Percentiles rank a stretch among this genome's conserved stretches.
Conservation (phyloP, 495 filamentous ascomycete genomes). For the Annulohypoxylon nitens region DNA sequence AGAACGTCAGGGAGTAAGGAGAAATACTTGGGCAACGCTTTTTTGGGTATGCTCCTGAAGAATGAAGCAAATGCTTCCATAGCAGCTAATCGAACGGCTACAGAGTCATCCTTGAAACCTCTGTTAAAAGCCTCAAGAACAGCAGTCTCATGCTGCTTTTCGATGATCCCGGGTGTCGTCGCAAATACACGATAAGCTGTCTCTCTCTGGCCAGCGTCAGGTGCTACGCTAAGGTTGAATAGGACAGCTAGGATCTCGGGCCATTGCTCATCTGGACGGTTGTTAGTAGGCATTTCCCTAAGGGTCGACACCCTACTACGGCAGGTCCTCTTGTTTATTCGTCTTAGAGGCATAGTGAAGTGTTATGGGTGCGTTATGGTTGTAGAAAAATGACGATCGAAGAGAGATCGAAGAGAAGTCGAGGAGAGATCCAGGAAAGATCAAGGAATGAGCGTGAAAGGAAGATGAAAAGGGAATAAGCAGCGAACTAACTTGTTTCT, state of each 20-base stretch:
- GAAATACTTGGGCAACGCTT: conserved; percentile 87
- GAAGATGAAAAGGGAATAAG: background rate
- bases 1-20: conserved; percentile 86
- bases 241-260: conserved; percentile 87
- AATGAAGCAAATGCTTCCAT: conserved; percentile 98
- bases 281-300: conserved; percentile 44
- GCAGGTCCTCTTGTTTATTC: background rate
- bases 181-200: conserved; percentile 93
- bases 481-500: conserved; percentile 77
- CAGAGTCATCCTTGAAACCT: conserved; percentile 90
- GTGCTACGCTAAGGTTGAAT: conserved; percentile 87
- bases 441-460: background rate
- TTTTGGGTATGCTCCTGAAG: conserved; percentile 90
- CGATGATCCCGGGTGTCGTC: conserved; percentile 95
- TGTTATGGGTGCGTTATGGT: background rate
- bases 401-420: background rate
- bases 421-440: background rate
- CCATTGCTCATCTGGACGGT: conserved; percentile 80
- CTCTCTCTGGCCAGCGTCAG: conserved; percentile 84
- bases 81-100: conserved; percentile 86
- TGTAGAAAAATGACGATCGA: background rate
- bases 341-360: background rate
- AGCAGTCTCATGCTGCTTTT: conserved; percentile 90
- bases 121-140: conserved; percentile 86
- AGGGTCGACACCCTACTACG: background rate